These are phyloP conservation scores for Cydonia oblonga DNA, from an alignment of 331 rosid genomes.

Conservation along the genomic window DNA sequence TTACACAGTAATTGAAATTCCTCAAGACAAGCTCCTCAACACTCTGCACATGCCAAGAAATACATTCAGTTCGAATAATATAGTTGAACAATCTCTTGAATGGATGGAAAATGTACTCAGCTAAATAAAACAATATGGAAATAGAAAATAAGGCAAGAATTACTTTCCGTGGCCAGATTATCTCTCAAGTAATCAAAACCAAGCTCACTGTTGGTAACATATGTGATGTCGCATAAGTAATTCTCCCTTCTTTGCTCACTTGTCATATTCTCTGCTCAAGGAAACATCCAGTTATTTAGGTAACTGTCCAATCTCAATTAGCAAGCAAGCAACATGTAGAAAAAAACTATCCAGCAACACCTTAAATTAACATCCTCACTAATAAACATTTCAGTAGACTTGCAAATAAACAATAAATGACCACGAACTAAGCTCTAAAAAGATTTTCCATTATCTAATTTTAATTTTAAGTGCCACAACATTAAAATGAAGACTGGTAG, in stretches of 20 bases:
- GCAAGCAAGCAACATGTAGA: neutral
- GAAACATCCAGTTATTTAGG: conserved; percentile 14
- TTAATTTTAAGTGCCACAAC: neutral
- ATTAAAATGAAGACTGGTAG: neutral
- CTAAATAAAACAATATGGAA: conserved; percentile 3
- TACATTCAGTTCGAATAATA: conserved; percentile 4
- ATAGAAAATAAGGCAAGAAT: conserved; percentile 36
- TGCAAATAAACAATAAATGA: neutral
- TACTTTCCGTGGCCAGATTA: conserved; percentile 99
- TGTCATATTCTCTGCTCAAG: conserved; percentile 90
- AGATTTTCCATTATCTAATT: neutral
- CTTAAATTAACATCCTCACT: neutral
- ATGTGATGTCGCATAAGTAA: conserved; percentile 82
- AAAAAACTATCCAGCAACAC: neutral
- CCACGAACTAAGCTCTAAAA: neutral
- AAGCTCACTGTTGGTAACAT: conserved; percentile 93
- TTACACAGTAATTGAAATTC: conserved; percentile 74
- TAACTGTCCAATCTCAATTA: neutral
- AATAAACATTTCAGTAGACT: neutral
- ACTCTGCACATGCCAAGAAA: conserved; percentile 54
- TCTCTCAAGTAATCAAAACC: conserved; percentile 97
- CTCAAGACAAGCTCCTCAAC: conserved; percentile 91
- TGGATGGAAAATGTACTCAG: conserved; percentile 1
- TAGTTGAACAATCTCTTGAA: neutral
- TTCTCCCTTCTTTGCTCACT: conserved; percentile 88